Conservation (phyloP, 1,284 basidiomycete species). For the Wallemia ichthyophaga region DNA sequence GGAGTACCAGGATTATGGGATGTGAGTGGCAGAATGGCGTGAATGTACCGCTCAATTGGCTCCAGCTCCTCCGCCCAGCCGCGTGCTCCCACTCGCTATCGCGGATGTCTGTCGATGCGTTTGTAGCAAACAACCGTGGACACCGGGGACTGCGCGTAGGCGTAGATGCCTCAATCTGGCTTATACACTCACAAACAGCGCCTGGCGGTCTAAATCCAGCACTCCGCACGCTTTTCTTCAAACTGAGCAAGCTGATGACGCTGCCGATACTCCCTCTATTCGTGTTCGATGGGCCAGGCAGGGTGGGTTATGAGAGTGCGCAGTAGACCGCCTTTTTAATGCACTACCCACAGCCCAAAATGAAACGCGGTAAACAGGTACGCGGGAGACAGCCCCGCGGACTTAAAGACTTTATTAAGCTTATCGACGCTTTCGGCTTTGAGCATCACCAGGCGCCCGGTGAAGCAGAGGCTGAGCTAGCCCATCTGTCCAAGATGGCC, state of each 20-base stretch:
- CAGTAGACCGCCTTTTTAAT: neutral
- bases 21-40: too few relatives aligned
- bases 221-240: constrained; percentile 22
- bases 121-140: constrained; percentile 12
- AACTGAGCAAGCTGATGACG: constrained; percentile 32
- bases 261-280: constrained; percentile 62
- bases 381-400: constrained; percentile 28
- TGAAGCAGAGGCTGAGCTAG: constrained; percentile 87
- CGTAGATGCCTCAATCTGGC: constrained; percentile 20
- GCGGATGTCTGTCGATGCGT: constrained; percentile 12
- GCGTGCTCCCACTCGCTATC: constrained; percentile 12
- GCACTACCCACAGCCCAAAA: constrained; percentile 24
- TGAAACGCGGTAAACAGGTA: constrained; percentile 50
- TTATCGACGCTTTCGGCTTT: constrained; percentile 65
- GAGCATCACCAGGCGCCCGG: constrained; percentile 68
- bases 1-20: constrained; percentile 19
- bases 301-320: neutral
- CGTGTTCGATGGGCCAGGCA: constrained; percentile 69
- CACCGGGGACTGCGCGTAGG: constrained; percentile 16
- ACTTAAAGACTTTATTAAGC: constrained; percentile 35
- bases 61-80: constrained; percentile 15
- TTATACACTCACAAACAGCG: constrained; percentile 18
- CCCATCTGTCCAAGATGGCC: constrained; percentile 47
- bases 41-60: too few relatives aligned
- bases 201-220: constrained; percentile 20